Percentiles rank a stretch among this genome's conserved stretches.
Evolutionary conservation across 2,329 filamentous ascomycete genomes (phyloP).

Genomic region (Gaeumannomyces tritici): DNA sequence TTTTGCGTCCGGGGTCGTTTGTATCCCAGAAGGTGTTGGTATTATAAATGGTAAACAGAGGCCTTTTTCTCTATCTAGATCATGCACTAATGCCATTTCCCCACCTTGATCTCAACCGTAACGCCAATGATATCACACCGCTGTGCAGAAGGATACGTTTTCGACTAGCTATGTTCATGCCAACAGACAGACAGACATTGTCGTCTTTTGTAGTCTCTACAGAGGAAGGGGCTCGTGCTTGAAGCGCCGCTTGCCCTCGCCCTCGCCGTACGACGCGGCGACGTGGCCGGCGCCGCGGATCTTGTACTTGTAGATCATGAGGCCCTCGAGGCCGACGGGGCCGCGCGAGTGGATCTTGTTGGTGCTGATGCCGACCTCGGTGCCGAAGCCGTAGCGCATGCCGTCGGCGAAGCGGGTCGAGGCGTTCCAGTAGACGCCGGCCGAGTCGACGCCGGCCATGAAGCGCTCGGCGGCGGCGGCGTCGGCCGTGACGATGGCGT

Average conservation of each 20-base stretch:
- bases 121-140: not conserved
- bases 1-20: too few species aligned
- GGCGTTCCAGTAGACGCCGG: conserved; percentile 95
- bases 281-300: conserved; percentile 75
- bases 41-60: not conserved
- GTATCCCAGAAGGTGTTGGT: not conserved
- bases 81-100: not conserved
- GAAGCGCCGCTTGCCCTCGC: conserved; percentile 47
- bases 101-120: not conserved
- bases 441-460: conserved; percentile 76
- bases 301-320: conserved; percentile 97
- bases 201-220: conserved; percentile 12
- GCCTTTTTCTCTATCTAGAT: not conserved
- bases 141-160: too few species aligned
- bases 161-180: not conserved
- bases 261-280: conserved; percentile 65
- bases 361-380: conserved; percentile 95
- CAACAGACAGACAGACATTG: not conserved
- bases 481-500: conserved; percentile 72
- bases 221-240: conserved; percentile 47
- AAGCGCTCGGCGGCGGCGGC: conserved; percentile 65
- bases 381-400: conserved; percentile 95
- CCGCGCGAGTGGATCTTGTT: conserved; percentile 97
- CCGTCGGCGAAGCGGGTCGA: conserved; percentile 92
- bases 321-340: conserved; percentile 84